phyloP scores from a whole-genome alignment of 2,329 filamentous ascomycete species.

The Xylariaceae sp. region DNA sequence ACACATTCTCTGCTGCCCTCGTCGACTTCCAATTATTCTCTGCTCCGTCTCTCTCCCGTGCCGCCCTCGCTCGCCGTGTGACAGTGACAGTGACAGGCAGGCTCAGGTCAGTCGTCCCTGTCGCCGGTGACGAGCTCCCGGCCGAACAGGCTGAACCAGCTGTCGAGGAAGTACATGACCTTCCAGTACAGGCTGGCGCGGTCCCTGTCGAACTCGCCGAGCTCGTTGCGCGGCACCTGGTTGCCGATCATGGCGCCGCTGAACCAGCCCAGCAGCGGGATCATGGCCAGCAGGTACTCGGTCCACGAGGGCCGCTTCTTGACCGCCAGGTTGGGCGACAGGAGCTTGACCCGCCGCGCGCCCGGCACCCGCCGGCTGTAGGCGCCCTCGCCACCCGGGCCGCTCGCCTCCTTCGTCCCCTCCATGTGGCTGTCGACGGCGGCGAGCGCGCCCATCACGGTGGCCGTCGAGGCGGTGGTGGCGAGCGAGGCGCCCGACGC shows the following conservation, averaged over 20 bases:
- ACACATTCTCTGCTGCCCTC: no score
- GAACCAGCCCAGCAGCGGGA: slow-evolving; percentile 67
- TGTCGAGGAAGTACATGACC: slow-evolving; percentile 56
- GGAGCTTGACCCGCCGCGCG: slow-evolving; percentile 56
- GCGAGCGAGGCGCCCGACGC: slow-evolving; percentile 35
- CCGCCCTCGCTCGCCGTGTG: no score
- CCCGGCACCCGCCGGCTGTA: slow-evolving; percentile 59
- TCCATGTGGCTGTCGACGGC: slow-evolving; percentile 3
- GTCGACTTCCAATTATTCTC: no score
- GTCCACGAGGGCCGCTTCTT: slow-evolving; percentile 59
- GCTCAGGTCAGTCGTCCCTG: slow-evolving; percentile 46
- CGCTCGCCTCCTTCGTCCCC: slow-evolving; percentile 25
- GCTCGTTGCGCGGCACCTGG: slow-evolving; percentile 64
- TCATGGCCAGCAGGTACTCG: slow-evolving; percentile 55
- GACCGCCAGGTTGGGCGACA: slow-evolving; percentile 63
- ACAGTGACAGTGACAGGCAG: slow-evolving; percentile 1
- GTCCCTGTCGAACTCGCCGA: slow-evolving; percentile 71
- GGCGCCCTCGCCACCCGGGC: slow-evolving; percentile 27
- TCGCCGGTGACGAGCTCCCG: slow-evolving; percentile 50
- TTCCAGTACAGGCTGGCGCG: slow-evolving; percentile 61
- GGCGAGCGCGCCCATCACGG: slow-evolving; percentile 1
- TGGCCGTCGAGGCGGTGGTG: slow-evolving; percentile 38
- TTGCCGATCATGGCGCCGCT: slow-evolving; percentile 66
- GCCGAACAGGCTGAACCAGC: slow-evolving; percentile 49
- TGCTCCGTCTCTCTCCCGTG: no score